Conservation (phyloP, 768 basidiomycete species). For the Amanita brunnescens region DNA sequence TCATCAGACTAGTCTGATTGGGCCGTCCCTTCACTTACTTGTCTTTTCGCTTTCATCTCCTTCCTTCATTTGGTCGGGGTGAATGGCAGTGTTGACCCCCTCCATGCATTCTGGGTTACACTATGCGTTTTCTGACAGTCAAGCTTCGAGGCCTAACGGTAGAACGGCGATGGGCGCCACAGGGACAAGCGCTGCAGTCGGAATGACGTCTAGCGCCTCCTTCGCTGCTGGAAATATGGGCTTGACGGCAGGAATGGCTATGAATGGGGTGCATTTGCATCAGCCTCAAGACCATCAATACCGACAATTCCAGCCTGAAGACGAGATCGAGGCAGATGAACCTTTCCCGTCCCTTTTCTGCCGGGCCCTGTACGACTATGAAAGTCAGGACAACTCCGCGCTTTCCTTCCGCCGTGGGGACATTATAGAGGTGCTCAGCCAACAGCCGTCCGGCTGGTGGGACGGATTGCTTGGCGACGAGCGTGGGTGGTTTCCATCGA, state of each 20-base stretch:
- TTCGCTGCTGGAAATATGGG: background rate
- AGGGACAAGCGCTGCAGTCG: background rate
- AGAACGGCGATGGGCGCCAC: background rate
- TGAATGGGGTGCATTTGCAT: constrained; percentile 1
- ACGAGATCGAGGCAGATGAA: constrained; percentile 38
- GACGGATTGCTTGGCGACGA: constrained; percentile 86
- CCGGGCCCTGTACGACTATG: constrained; percentile 86
- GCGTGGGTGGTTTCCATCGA: constrained; percentile 96
- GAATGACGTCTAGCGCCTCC: background rate
- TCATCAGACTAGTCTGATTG: constrained; percentile 4
- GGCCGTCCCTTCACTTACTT: constrained; percentile 9
- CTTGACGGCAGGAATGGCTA: background rate
- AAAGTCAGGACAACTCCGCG: constrained; percentile 80
- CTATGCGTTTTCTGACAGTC: constrained; percentile 14
- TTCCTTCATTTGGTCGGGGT: constrained; percentile 4
- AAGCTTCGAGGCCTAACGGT: constrained; percentile 6
- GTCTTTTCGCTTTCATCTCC: constrained; percentile 9
- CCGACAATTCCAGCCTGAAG: constrained; percentile 18
- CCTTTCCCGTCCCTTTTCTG: constrained; percentile 76
- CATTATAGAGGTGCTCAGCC: constrained; percentile 88
- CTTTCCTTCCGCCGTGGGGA: constrained; percentile 83
- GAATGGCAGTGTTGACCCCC: constrained; percentile 25
- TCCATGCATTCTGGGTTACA: constrained; percentile 20
- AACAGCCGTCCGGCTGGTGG: constrained; percentile 96
- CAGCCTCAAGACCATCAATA: background rate